Percentiles rank a stretch among this genome's conserved stretches.
These are phyloP conservation scores for Boletus insuetus DNA, from an alignment of 768 basidiomycete genomes.

Conservation along the genomic window DNA sequence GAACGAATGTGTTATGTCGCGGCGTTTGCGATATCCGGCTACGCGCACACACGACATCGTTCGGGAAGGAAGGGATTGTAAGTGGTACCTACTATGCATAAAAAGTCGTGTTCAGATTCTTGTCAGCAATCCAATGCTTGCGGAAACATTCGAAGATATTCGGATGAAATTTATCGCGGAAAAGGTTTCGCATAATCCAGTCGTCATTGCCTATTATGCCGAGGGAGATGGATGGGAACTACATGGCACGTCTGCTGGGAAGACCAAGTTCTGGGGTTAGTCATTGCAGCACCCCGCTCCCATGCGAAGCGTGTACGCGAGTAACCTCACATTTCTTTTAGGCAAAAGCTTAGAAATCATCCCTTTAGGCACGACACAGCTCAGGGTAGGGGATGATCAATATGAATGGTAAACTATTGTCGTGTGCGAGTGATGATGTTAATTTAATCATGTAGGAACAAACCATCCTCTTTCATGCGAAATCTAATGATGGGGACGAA, in stretches of 20 bases:
- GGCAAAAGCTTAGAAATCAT: slow-evolving; percentile 91
- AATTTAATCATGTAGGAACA: slow-evolving; percentile 51
- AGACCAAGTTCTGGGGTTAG: slow-evolving; percentile 89
- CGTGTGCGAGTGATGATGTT: not conserved
- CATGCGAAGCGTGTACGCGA: slow-evolving; percentile 9
- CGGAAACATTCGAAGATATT: slow-evolving; percentile 82
- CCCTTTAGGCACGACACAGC: slow-evolving; percentile 67
- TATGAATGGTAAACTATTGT: slow-evolving; percentile 60
- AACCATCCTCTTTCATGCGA: slow-evolving; percentile 84
- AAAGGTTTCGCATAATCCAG: slow-evolving; percentile 83
- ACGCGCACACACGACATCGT: slow-evolving; percentile 76
- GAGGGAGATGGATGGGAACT: slow-evolving; percentile 77
- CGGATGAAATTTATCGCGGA: slow-evolving; percentile 83
- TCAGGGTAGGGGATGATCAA: slow-evolving; percentile 63
- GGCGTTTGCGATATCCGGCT: slow-evolving; percentile 82
- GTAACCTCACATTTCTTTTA: slow-evolving; percentile 30
- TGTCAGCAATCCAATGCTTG: slow-evolving; percentile 82
- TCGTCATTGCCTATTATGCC: slow-evolving; percentile 83
- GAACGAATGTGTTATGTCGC: slow-evolving; percentile 74
- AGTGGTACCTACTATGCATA: slow-evolving; percentile 31
- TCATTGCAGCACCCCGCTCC: slow-evolving; percentile 15
- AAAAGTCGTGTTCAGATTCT: slow-evolving; percentile 6
- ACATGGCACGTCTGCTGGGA: slow-evolving; percentile 72
- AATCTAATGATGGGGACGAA: slow-evolving; percentile 90
- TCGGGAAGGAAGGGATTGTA: slow-evolving; percentile 87